Conservation (phyloP, 2,329 filamentous ascomycete species). For the Fusarium torulosum region DNA sequence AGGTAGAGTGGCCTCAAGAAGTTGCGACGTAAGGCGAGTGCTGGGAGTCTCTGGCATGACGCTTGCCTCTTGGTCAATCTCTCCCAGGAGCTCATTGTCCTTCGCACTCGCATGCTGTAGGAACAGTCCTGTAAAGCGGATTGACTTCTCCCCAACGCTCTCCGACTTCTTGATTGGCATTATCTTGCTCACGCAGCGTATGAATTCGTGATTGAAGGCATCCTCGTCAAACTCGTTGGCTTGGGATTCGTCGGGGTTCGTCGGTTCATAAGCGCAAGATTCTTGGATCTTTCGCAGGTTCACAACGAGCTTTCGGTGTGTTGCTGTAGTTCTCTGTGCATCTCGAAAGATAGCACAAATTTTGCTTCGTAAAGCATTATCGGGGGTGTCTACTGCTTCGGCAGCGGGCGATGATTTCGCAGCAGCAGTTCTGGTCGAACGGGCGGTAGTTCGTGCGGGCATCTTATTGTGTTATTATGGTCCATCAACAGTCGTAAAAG, state of each 20-base stretch:
- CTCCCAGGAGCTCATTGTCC: conserved; percentile 76
- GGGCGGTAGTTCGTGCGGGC: conserved; percentile 63
- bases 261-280: conserved; percentile 77
- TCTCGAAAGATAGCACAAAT: conserved; percentile 80
- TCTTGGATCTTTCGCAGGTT: conserved; percentile 93
- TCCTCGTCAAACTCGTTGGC: conserved; percentile 81
- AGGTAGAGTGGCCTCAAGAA: conserved; percentile 80
- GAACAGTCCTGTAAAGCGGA: conserved; percentile 90
- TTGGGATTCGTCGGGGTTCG: conserved; percentile 62
- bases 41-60: conserved; percentile 86
- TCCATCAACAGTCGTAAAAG: conserved; percentile 16
- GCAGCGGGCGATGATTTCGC: conserved; percentile 66
- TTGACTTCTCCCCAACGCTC: conserved; percentile 83
- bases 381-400: conserved; percentile 80
- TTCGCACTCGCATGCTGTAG: conserved; percentile 78
- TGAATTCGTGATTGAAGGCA: conserved; percentile 89
- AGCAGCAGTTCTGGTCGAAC: conserved; percentile 61
- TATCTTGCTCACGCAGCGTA: conserved; percentile 83
- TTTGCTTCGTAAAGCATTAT: conserved; percentile 78
- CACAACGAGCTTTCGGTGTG: conserved; percentile 89
- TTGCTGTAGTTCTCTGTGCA: conserved; percentile 89
- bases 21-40: conserved; percentile 78
- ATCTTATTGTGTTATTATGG: conserved; percentile 51
- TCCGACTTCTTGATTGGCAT: conserved; percentile 94
- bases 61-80: conserved; percentile 75